Conservation (phyloP, 768 basidiomycete species). For the Termitomyces eurrhizus region DNA sequence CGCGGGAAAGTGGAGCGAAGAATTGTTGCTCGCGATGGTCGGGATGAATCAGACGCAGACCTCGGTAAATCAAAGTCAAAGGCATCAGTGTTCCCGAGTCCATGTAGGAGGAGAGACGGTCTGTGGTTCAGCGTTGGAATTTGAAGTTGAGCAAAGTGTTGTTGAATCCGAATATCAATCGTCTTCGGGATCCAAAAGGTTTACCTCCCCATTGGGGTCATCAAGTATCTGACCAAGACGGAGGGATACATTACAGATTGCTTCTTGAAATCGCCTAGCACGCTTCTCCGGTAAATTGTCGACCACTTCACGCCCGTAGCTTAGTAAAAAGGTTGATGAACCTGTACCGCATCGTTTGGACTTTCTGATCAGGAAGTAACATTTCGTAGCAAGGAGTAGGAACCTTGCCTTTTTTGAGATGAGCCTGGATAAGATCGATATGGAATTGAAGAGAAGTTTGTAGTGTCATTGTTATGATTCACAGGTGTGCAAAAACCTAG, state of each 20-base stretch:
- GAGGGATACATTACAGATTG: not conserved
- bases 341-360: no score
- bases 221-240: not conserved
- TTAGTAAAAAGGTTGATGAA: no score
- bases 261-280: not conserved
- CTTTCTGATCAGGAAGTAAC: not conserved
- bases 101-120: not conserved
- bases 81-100: not conserved
- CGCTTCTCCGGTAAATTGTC: not conserved
- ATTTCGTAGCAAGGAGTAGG: no score
- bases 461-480: not conserved
- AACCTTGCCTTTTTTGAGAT: not conserved
- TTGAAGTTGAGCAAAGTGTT: not conserved
- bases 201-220: not conserved
- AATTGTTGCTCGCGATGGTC: not conserved
- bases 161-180: not conserved
- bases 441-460: not conserved
- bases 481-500: no score
- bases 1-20: not conserved
- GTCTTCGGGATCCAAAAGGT: not conserved
- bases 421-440: not conserved
- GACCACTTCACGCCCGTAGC: no score
- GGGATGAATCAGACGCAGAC: not conserved
- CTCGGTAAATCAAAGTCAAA: not conserved
- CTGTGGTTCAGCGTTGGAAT: not conserved